Base-by-base conservation (phyloP, 2,329 filamentous ascomycete genomes). In the Exophiala lecanii-corni region DNA sequence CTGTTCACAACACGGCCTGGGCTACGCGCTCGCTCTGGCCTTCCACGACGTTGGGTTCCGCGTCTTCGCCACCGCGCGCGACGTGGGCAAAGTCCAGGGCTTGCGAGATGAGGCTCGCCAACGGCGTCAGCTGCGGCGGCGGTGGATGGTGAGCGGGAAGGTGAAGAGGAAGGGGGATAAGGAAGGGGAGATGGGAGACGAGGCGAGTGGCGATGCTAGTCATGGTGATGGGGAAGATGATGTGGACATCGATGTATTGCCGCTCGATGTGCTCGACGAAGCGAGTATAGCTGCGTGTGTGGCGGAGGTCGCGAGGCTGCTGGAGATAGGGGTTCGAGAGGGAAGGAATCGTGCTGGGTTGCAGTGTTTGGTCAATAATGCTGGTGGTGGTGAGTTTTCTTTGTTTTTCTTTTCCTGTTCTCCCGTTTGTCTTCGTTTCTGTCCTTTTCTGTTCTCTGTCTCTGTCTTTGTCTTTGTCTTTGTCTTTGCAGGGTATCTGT, bases 311-410 rank as follows among this genome's bases (percentile, higher is more conserved):
- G 30, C 32, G 12, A 13, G 21, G 16, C 36, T 49, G 41, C 51
- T 44, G 7, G 17, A 42, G 13, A 62, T 52, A 18, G 13, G 15
- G 18, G 17, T 13, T n/a, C n/a, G 32, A 26, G 19, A 31, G n/a
- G 31, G 32, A 26, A 6, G 30, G 20, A 15, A 36, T 19, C 13
- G 45, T 18, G 39, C 35, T 13, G 21, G 59, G 16, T 54, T 74
- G 39, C 66, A 72, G 55, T 59, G 69, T 12, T 51, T 73, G 36
- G 62, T 73, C 31, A 73, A 73, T 45, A 73, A 73, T 57, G 69
- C 70, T 5, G 71, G 71, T 9, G 66, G 60, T 37, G 49, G 48
- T 44, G 39, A 18, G 37, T 41, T n/a, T 28, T 13, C 18, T 19
- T 36, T n/a, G 15, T 25, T 25, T n/a, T 38, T 21, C 9, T 15